phyloP scores from a whole-genome alignment of 148 eudicot genomes.

The Chenopodium berlandieri region DNA sequence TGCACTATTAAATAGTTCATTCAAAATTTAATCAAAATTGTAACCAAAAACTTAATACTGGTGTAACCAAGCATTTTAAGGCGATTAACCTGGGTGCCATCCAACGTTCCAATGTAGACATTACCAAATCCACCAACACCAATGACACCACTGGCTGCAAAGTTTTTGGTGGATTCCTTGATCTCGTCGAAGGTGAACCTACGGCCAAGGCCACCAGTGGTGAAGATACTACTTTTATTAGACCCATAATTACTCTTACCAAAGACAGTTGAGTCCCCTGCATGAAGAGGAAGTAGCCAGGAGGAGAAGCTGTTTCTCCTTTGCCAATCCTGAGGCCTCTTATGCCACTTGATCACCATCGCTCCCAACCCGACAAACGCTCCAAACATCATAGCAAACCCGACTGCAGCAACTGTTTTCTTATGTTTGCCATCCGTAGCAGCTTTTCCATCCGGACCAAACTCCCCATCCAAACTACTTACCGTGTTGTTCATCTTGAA shows the following conservation, averaged over 20 bases:
- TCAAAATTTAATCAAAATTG: no score
- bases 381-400: slow-evolving; percentile 94
- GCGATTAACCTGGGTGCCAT: slow-evolving; percentile 47
- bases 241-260: slow-evolving; percentile 60
- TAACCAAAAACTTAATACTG: not conserved
- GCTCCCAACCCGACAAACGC: slow-evolving; percentile 89
- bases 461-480: slow-evolving; percentile 69
- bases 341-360: slow-evolving; percentile 80
- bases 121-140: slow-evolving; percentile 92
- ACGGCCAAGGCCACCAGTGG: slow-evolving; percentile 67
- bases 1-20: no score
- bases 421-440: slow-evolving; percentile 23
- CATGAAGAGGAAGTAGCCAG: slow-evolving; percentile 80
- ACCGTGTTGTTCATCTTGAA: slow-evolving; percentile 70
- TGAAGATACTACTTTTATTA: slow-evolving; percentile 44
- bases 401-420: slow-evolving; percentile 66
- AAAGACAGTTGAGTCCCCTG: slow-evolving; percentile 59
- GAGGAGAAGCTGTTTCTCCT: slow-evolving; percentile 78
- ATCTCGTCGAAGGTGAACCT: slow-evolving; percentile 64
- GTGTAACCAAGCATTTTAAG: not conserved
- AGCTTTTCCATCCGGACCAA: slow-evolving; percentile 49
- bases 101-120: slow-evolving; percentile 66
- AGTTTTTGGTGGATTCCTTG: slow-evolving; percentile 67
- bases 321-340: slow-evolving; percentile 81
- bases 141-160: slow-evolving; percentile 53